Evolutionary conservation across 352 stramenopile species (phyloP).

Genomic region (Phytophthora hibernalis): DNA sequence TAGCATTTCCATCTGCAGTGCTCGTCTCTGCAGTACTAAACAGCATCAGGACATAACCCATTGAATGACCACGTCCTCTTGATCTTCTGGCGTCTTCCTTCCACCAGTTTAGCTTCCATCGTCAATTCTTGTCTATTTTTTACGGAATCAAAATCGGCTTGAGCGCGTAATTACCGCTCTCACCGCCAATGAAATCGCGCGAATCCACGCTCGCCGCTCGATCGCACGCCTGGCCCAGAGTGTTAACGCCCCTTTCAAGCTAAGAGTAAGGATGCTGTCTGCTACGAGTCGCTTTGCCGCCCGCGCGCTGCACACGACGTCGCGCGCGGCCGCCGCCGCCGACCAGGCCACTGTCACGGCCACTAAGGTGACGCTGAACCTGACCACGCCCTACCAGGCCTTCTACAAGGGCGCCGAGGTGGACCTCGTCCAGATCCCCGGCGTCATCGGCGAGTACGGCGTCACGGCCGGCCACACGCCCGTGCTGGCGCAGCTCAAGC

Average conservation of each 20-base stretch:
- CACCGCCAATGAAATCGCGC: conserved; percentile 20
- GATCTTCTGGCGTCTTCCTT: neutral
- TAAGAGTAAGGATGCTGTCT: conserved; percentile 49
- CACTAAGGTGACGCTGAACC: conserved; percentile 89
- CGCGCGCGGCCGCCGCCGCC: conserved; percentile 63
- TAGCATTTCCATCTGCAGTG: conserved; percentile 16
- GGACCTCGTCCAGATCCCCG: conserved; percentile 94
- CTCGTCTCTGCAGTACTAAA: neutral
- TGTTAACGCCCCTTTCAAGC: conserved; percentile 23
- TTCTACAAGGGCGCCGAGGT: conserved; percentile 88
- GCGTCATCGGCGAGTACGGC: conserved; percentile 96
- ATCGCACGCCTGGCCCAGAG: conserved; percentile 22
- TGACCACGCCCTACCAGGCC: conserved; percentile 82
- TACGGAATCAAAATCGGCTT: neutral
- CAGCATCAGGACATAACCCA: neutral
- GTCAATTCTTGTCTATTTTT: neutral
- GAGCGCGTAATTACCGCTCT: conserved; percentile 23
- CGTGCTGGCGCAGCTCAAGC: conserved; percentile 97
- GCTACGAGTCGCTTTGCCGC: conserved; percentile 55
- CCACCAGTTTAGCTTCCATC: neutral
- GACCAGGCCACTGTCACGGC: conserved; percentile 54
- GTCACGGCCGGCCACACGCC: conserved; percentile 97
- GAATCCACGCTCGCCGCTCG: conserved; percentile 13
- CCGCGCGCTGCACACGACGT: conserved; percentile 70
- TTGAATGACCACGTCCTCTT: conserved; percentile 11